Evolutionary conservation across 257 asterid species (phyloP).

Genomic region (Gynochthodes officinalis): DNA sequence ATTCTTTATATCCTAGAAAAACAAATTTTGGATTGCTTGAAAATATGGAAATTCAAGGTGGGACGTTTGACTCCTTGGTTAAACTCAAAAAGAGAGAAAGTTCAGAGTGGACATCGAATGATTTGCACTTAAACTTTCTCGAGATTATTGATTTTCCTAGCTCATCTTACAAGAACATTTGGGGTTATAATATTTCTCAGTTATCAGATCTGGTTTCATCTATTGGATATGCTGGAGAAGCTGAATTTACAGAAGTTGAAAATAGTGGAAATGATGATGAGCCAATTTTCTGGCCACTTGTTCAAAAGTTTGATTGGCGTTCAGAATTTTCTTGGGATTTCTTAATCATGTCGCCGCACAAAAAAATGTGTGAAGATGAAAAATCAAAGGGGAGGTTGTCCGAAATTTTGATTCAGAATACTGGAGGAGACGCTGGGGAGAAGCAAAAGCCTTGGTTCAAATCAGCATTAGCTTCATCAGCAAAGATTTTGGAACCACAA

Average conservation of each 20-base stretch:
- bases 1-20: not conserved
- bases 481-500: not conserved
- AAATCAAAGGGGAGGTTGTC: not conserved
- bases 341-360: conserved; percentile 14
- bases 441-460: not conserved
- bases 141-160: conserved; percentile 21
- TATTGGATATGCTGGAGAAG: not conserved
- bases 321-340: conserved; percentile 8
- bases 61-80: conserved; percentile 10
- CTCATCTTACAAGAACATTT: conserved; percentile 2
- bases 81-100: conserved; percentile 15
- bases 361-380: not conserved
- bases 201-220: not conserved
- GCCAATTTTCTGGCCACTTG: conserved; percentile 24
- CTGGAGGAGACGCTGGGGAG: not conserved
- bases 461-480: not conserved
- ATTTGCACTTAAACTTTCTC: not conserved
- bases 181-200: not conserved
- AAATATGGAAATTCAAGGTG: not conserved
- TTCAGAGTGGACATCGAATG: conserved; percentile 17
- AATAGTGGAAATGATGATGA: conserved; percentile 1
- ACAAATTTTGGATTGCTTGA: not conserved
- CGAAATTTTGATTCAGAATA: not conserved
- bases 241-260: not conserved
- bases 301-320: conserved; percentile 1